These are phyloP conservation scores for Amaranthus cruentus DNA, from an alignment of 148 eudicot genomes.

Conservation along the genomic window DNA sequence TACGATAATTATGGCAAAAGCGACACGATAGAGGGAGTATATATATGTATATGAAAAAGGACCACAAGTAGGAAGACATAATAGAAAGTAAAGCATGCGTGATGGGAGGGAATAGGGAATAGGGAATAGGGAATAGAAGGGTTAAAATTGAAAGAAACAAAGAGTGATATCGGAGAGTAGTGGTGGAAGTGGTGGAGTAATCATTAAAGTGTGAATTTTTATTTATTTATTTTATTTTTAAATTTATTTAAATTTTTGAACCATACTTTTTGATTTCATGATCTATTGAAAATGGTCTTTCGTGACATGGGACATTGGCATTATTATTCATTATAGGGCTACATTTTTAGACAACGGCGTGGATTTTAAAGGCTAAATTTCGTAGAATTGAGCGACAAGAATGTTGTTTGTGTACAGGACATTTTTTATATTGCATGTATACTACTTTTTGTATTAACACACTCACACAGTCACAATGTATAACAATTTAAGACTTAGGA, in stretches of 20 bases:
- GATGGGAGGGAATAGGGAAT: neutral
- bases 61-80: neutral
- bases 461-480: too few species aligned
- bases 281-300: conserved; percentile 31
- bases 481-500: too few species aligned
- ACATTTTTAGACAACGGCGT: conserved; percentile 8
- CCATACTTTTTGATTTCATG: conserved; percentile 10
- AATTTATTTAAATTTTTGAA: neutral
- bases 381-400: neutral
- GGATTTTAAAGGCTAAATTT: conserved; percentile 14
- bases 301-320: conserved; percentile 28
- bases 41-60: neutral
- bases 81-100: conserved; percentile 16
- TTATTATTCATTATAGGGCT: neutral
- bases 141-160: neutral
- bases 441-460: too few species aligned
- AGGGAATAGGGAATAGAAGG: too few species aligned
- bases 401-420: neutral
- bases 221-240: neutral
- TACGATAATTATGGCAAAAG: neutral
- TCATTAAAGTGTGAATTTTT: conserved; percentile 32
- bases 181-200: conserved; percentile 24
- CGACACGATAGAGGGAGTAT: neutral
- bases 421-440: too few species aligned
- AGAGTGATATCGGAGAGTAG: conserved; percentile 6